Base-by-base conservation (phyloP, 495 filamentous ascomycete genomes). In the Podospora comata region DNA sequence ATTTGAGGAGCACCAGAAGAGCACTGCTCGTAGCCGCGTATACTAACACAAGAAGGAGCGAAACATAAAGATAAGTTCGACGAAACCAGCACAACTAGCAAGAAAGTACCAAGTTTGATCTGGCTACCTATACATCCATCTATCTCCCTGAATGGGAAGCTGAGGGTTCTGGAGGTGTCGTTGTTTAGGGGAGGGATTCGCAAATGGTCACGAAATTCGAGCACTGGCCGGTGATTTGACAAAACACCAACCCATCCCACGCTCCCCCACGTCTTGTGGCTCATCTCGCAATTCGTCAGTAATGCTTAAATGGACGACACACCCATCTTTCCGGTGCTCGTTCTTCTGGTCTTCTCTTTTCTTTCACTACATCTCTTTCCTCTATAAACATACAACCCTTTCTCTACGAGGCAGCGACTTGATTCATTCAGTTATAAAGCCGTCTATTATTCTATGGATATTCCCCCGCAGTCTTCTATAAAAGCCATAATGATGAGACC, bases 221-320 rank as follows among this genome's bases (percentile, higher is more conserved):
- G 39, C 54, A 32, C 56, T 27, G 65, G 53, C 44, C 61, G 34
- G 28, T 73, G 72, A 76, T 73, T 75, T 65, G 71, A 64, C 62
- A 44, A 67, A 48, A 48, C 39, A 48, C 39, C 39, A 48, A 13
- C 13, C 39, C 75, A 78, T 78, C 76, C 76, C 76, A 77, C 76
- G 72, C 75, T 48, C 74, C 76, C 74, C 76, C 75, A 78, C 75
- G 76, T 70, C 68, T 23, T 23, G 53, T 67, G 23, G 66, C 63
- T 66, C 68, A 44, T 48, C 39, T 60, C 23, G 58, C 18, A 55
- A 65, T 66, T 66, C 48, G 54, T 67, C 62, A 60, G 34, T 59
- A 62, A 66, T 60, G 67, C 67, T 77, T 74, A 77, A 77, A 77
- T 69, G 44, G 55, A 77, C 73, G 69, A 48, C 39, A 48, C 39